These are phyloP conservation scores for Ophiocordyceps australis DNA, from an alignment of 2,329 filamentous ascomycete species.

Conservation along the genomic window DNA sequence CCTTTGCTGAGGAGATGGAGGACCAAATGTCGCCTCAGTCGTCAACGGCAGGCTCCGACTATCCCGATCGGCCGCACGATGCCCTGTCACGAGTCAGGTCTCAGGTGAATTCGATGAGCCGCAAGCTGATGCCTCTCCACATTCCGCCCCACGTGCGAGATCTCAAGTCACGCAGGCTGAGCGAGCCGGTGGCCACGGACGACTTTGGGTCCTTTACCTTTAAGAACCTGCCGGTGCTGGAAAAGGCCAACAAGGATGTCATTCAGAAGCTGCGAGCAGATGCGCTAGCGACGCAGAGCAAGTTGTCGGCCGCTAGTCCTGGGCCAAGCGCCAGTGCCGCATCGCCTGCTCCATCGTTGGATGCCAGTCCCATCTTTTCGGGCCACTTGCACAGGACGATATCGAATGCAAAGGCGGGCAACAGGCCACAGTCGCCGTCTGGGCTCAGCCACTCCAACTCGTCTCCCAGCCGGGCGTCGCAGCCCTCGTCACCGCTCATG, in stretches of 20 bases:
- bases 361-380: conserved; percentile 69
- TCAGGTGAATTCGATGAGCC: conserved; percentile 73
- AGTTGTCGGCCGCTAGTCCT: conserved; percentile 26
- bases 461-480: conserved; percentile 67
- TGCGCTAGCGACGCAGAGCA: conserved; percentile 53
- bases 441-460: conserved; percentile 62
- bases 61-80: conserved; percentile 81
- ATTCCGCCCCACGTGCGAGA: conserved; percentile 95
- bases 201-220: conserved; percentile 95
- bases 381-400: conserved; percentile 67
- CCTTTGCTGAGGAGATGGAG: conserved; percentile 87
- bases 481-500: conserved; percentile 58
- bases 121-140: conserved; percentile 83
- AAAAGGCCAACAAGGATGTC: conserved; percentile 97
- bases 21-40: conserved; percentile 66
- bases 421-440: conserved; percentile 76
- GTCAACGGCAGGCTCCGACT: conserved; percentile 53
- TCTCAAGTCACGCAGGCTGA: conserved; percentile 68
- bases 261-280: conserved; percentile 91
- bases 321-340: conserved; percentile 20
- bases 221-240: conserved; percentile 90
- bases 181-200: conserved; percentile 74
- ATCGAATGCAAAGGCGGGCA: conserved; percentile 62
- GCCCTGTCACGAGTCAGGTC: conserved; percentile 77
- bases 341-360: conserved; percentile 52